phyloP scores from a whole-genome alignment of 805 yeast genomes.

The Barnettozyma vustinii region DNA sequence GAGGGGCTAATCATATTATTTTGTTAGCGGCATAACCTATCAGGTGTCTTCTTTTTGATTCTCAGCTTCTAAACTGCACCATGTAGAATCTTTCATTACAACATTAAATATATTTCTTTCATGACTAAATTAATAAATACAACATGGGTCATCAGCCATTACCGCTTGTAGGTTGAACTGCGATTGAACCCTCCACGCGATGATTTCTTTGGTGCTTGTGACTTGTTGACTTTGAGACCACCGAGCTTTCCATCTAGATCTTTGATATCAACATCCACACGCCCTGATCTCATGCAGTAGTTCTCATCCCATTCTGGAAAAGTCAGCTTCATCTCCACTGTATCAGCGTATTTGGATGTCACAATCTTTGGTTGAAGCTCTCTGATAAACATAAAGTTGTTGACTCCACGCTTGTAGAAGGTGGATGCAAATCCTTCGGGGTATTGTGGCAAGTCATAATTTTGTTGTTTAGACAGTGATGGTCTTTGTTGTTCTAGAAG shows the following conservation, averaged over 20 bases:
- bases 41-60: no score
- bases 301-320: conserved; percentile 30
- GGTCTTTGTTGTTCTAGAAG: conserved; percentile 1
- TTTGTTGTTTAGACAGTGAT: conserved; percentile 2
- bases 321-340: conserved; percentile 37
- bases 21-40: neutral
- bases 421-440: conserved; percentile 49
- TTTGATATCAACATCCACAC: conserved; percentile 37
- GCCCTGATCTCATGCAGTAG: conserved; percentile 32
- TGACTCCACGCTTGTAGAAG: conserved; percentile 42
- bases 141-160: no score
- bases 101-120: neutral
- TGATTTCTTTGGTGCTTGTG: conserved; percentile 10
- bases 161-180: conserved; percentile 1
- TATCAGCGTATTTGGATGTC: conserved; percentile 31
- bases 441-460: conserved; percentile 23
- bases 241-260: conserved; percentile 36
- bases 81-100: neutral
- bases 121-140: neutral
- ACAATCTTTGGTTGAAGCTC: conserved; percentile 43
- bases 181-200: conserved; percentile 3
- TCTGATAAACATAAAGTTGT: conserved; percentile 46
- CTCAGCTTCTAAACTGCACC: no score
- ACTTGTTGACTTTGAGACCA: conserved; percentile 21
- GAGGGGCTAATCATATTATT: conserved; percentile 33